Conservation (phyloP, 2,329 filamentous ascomycete genomes). For the Penicillium sclerotiorum region DNA sequence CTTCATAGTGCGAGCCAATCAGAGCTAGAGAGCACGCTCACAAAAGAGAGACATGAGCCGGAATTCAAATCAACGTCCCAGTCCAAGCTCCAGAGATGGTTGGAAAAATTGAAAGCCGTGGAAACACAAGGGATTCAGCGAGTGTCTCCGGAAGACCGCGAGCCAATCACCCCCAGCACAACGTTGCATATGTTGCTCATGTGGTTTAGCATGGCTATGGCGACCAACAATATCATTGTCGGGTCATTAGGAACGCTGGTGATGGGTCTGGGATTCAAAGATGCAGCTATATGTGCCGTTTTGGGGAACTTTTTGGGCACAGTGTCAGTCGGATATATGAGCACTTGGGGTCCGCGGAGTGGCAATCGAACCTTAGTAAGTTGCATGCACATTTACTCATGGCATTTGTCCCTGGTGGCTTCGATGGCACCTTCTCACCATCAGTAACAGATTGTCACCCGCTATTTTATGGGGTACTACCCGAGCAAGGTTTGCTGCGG, state of each 20-base stretch:
- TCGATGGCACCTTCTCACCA: background rate
- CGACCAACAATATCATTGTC: conserved; percentile 45
- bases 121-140: conserved; percentile 33
- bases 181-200: conserved; percentile 37
- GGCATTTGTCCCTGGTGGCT: too few species aligned
- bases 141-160: conserved; percentile 30
- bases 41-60: conserved; percentile 14
- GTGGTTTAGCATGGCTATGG: conserved; percentile 45
- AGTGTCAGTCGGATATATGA: conserved; percentile 43
- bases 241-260: conserved; percentile 47
- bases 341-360: conserved; percentile 45
- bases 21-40: conserved; percentile 21
- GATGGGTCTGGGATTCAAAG: conserved; percentile 43
- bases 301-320: conserved; percentile 41
- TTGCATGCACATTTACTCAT: background rate
- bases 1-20: conserved; percentile 26
- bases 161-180: conserved; percentile 26
- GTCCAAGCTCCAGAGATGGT: conserved; percentile 27
- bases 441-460: conserved; percentile 39
- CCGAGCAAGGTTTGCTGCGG: conserved; percentile 44
- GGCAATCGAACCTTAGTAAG: conserved; percentile 48
- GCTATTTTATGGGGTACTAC: conserved; percentile 49
- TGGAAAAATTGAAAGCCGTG: conserved; percentile 26
- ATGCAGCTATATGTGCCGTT: conserved; percentile 42
- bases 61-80: conserved; percentile 8